Percentiles rank a stretch among this genome's conserved stretches.
phyloP scores from a whole-genome alignment of 139 green algal genomes.

The Zygnema circumcarinatum region DNA sequence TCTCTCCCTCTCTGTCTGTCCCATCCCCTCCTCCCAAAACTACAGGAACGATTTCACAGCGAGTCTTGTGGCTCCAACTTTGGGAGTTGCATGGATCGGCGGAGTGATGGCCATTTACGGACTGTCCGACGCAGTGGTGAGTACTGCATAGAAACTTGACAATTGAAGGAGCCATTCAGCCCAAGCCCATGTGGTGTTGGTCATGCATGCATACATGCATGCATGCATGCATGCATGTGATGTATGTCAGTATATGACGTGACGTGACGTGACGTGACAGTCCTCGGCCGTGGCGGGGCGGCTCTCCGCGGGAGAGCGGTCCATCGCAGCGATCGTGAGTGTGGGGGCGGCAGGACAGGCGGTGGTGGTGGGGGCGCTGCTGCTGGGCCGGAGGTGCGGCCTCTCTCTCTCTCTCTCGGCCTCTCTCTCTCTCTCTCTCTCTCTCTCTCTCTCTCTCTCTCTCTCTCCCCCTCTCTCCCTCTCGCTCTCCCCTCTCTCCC shows the following conservation, averaged over 20 bases:
- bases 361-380: neutral
- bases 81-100: conserved; percentile 38
- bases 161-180: too few species aligned
- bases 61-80: conserved; percentile 16
- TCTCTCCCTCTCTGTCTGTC: neutral
- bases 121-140: conserved; percentile 35
- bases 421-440: neutral
- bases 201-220: conserved; percentile 5
- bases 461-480: neutral
- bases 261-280: too few species aligned
- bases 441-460: neutral
- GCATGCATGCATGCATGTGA: neutral
- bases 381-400: neutral
- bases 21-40: neutral
- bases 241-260: neutral
- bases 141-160: too few species aligned
- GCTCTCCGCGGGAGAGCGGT: conserved; percentile 10
- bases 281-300: neutral
- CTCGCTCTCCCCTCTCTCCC: neutral
- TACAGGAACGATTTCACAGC: conserved; percentile 40
- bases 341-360: conserved; percentile 1
- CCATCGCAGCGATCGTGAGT: neutral
- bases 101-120: conserved; percentile 51
- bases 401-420: neutral
- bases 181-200: too few species aligned